Conservation (phyloP, 192 early-diverging fungal genomes). For the Chytriomyces sp. region DNA sequence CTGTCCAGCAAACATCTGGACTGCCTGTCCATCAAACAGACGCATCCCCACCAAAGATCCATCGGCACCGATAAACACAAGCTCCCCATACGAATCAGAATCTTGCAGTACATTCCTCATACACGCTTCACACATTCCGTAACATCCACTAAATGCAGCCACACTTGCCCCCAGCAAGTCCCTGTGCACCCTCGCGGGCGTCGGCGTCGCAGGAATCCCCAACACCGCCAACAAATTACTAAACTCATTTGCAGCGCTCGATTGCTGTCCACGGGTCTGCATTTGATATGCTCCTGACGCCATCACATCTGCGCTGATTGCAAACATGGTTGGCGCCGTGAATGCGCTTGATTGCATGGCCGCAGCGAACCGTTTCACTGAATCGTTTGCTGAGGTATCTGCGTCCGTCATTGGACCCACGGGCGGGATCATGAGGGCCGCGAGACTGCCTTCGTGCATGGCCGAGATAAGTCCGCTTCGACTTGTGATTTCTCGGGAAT, state of each 20-base stretch:
- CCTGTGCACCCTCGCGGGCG: constrained; percentile 16
- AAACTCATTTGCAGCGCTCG: not conserved
- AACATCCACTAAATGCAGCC: constrained; percentile 5
- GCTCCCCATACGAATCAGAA: constrained; percentile 11
- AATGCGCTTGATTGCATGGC: constrained; percentile 23
- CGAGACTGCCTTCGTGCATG: constrained; percentile 5
- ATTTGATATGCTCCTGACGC: constrained; percentile 36
- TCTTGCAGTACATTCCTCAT: constrained; percentile 13
- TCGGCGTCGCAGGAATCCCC: constrained; percentile 16
- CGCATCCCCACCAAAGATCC: constrained; percentile 4
- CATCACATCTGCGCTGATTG: constrained; percentile 34
- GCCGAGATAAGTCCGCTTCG: not conserved
- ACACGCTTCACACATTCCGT: constrained; percentile 33
- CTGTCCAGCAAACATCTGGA: not conserved
- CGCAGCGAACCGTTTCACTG: constrained; percentile 17
- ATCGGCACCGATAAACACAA: constrained; percentile 29
- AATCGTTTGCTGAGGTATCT: not conserved
- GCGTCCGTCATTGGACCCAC: not conserved
- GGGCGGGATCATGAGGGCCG: not conserved
- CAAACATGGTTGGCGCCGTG: constrained; percentile 23
- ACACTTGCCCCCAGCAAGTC: constrained; percentile 26
- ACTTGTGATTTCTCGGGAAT: constrained; percentile 1
- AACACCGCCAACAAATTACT: constrained; percentile 23
- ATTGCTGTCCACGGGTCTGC: not conserved
- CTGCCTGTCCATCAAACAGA: not conserved